Conservation (phyloP, 2,329 filamentous ascomycete genomes). For the Fusarium luffae region DNA sequence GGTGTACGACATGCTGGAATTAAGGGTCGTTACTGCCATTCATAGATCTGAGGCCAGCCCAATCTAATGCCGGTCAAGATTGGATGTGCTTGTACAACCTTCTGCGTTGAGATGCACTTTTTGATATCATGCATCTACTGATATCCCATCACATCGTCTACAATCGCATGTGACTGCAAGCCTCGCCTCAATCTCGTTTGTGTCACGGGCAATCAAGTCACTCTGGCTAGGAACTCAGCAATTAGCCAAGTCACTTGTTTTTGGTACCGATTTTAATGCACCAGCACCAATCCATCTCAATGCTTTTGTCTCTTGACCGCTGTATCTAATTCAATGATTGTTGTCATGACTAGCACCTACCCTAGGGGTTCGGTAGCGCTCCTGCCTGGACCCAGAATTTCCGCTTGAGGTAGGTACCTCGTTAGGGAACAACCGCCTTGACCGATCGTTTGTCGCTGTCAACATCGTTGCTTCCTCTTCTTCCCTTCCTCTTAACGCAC, state of each 20-base stretch:
- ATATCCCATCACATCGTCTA: not conserved
- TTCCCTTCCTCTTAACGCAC: not conserved
- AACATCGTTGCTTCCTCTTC: conserved; percentile 4
- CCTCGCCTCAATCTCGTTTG: conserved; percentile 6
- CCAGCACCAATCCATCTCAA: conserved; percentile 11
- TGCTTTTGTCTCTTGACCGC: conserved; percentile 30
- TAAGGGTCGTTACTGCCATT: not conserved
- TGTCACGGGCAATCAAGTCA: not conserved
- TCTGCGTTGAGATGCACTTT: not conserved
- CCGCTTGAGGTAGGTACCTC: conserved; percentile 27
- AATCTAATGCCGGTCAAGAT: too few species aligned
- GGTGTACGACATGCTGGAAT: not conserved
- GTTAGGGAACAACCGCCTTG: conserved; percentile 25
- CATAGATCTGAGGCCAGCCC: not conserved
- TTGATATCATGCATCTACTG: not conserved
- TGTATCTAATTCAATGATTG: conserved; percentile 30
- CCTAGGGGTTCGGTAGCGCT: conserved; percentile 14
- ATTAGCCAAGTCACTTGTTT: conserved; percentile 4
- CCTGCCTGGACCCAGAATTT: conserved; percentile 23
- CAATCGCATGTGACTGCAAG: not conserved
- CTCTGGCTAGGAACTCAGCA: not conserved
- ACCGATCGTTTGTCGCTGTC: conserved; percentile 12
- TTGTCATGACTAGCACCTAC: conserved; percentile 25
- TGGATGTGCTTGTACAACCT: not conserved
- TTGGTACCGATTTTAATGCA: not conserved